These are phyloP conservation scores for Pythium grandisporangium DNA, from an alignment of 352 stramenopile genomes.

Conservation along the genomic window DNA sequence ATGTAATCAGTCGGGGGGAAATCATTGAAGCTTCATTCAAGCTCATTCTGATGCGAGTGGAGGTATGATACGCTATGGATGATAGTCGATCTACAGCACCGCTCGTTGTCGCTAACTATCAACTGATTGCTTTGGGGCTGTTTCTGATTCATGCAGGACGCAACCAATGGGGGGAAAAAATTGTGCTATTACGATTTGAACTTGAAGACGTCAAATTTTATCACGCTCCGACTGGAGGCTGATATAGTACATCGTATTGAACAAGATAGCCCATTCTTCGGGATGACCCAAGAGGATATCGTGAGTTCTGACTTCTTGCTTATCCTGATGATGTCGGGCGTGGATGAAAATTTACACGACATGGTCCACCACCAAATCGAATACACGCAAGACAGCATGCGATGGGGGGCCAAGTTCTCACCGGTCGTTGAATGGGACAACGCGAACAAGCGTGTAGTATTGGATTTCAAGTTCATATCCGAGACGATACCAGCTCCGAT, in stretches of 20 bases:
- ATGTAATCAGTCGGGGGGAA: conserved; percentile 28
- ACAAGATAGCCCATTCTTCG: conserved; percentile 29
- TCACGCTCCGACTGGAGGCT: conserved; percentile 40
- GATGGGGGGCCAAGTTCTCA: conserved; percentile 29
- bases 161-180: conserved; percentile 25
- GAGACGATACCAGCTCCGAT: conserved; percentile 9
- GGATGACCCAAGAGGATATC: conserved; percentile 20
- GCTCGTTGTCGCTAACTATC: too few relatives aligned
- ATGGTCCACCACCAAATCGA: conserved; percentile 44
- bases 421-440: conserved; percentile 30
- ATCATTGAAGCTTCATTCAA: conserved; percentile 53
- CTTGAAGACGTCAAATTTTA: conserved; percentile 31
- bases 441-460: conserved; percentile 15
- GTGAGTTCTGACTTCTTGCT: conserved; percentile 34
- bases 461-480: conserved; percentile 43
- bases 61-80: conserved; percentile 19
- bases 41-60: conserved; percentile 51
- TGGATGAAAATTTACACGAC: conserved; percentile 55
- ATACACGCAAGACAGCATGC: conserved; percentile 28
- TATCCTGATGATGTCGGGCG: conserved; percentile 40
- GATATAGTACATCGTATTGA: conserved; percentile 43
- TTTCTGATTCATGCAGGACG: conserved; percentile 14
- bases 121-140: neutral
- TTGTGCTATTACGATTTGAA: conserved; percentile 58
- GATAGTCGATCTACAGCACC: too few relatives aligned